phyloP scores from a whole-genome alignment of 1,284 basidiomycete species.

The Cryptococcus sp. region DNA sequence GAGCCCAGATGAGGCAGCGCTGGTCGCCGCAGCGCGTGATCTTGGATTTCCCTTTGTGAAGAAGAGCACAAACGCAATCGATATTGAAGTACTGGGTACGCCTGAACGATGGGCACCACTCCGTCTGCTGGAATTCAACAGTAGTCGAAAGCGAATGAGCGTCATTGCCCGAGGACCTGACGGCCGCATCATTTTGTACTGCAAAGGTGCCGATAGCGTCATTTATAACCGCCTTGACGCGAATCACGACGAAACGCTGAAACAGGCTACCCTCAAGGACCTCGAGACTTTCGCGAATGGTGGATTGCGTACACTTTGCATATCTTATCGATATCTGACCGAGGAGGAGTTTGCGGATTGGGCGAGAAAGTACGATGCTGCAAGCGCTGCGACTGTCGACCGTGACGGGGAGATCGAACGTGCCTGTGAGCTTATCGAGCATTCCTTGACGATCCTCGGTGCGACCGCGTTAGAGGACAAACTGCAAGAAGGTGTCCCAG shows the following conservation, averaged over 20 bases:
- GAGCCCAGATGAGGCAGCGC: conserved; percentile 83
- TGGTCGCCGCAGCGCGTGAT: conserved; percentile 88
- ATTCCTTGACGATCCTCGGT: conserved; percentile 77
- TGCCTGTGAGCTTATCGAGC: conserved; percentile 81
- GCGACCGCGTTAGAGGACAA: conserved; percentile 97
- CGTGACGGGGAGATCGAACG: conserved; percentile 89
- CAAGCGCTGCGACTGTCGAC: conserved; percentile 70
- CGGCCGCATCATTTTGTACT: conserved; percentile 78
- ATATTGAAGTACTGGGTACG: conserved; percentile 90
- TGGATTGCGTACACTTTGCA: conserved; percentile 87
- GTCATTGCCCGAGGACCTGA: conserved; percentile 81
- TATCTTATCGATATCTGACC: conserved; percentile 74
- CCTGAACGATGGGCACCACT: conserved; percentile 77
- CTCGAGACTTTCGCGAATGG: conserved; percentile 93
- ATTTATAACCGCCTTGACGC: conserved; percentile 80
- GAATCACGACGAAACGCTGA: conserved; percentile 72
- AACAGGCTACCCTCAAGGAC: conserved; percentile 76
- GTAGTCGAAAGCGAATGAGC: conserved; percentile 91
- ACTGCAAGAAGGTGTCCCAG: conserved; percentile 93
- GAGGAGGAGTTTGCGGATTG: conserved; percentile 85
- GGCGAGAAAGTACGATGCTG: conserved; percentile 79
- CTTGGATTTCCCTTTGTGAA: conserved; percentile 88
- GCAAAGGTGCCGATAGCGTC: conserved; percentile 96
- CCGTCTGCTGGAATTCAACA: conserved; percentile 88
- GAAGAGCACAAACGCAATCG: conserved; percentile 71